Percentiles rank a stretch among this genome's conserved stretches.
These are phyloP conservation scores for Kluyveromyces sp. DNA, from an alignment of 1,139 yeast genomes.

Conservation along the genomic window DNA sequence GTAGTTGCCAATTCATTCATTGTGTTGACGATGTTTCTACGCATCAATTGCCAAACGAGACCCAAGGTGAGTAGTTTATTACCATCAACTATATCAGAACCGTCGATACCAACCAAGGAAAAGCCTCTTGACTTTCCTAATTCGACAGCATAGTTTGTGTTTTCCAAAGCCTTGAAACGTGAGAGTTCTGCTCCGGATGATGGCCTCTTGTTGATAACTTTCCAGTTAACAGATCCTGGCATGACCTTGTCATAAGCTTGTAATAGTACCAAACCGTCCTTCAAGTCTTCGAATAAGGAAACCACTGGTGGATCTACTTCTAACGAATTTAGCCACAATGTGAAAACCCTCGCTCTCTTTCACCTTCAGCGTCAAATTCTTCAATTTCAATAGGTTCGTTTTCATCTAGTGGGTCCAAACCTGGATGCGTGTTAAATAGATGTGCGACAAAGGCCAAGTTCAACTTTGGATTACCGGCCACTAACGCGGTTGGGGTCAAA, in stretches of 20 bases:
- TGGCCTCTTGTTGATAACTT: constrained; percentile 66
- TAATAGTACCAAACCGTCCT: constrained; percentile 81
- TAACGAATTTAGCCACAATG: constrained; percentile 91
- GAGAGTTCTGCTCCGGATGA: constrained; percentile 76
- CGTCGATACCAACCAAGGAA: constrained; percentile 95
- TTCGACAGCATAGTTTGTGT: constrained; percentile 93
- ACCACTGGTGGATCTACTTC: constrained; percentile 95
- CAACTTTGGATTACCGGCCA: constrained; percentile 93
- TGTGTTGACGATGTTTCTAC: constrained; percentile 85
- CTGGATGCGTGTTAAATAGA: constrained; percentile 92
- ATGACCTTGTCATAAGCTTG: constrained; percentile 95
- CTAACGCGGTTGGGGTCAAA: constrained; percentile 85
- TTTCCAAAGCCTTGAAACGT: constrained; percentile 91
- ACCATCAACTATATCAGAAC: constrained; percentile 95
- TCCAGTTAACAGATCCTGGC: constrained; percentile 82
- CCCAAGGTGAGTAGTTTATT: constrained; percentile 83
- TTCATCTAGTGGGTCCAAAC: constrained; percentile 92
- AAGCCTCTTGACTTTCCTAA: constrained; percentile 88
- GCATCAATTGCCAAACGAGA: constrained; percentile 98
- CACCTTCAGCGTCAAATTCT: constrained; percentile 98
- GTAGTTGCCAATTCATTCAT: constrained; percentile 63
- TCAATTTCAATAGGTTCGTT: constrained; percentile 79
- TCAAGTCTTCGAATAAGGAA: constrained; percentile 85
- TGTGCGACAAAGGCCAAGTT: constrained; percentile 97
- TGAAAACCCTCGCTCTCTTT: constrained; percentile 98